A percentile compares a stretch with the other conserved stretches of the same genome.
These are phyloP conservation scores for Chlamydomonas incerta DNA, from an alignment of 139 green algal species.

Conservation along the genomic window DNA sequence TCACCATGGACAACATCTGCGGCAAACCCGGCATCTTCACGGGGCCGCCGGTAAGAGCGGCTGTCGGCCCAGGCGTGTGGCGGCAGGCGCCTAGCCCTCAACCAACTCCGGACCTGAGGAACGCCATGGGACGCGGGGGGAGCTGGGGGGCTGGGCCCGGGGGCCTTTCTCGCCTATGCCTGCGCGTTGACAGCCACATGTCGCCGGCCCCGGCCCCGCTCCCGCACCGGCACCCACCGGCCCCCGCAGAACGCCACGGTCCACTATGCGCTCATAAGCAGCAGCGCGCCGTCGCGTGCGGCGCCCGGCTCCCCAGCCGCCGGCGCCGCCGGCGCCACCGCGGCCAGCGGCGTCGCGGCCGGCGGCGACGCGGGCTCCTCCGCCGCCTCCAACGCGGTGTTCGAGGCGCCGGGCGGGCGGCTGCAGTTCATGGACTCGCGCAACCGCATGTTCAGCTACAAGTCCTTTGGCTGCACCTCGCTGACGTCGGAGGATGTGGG, in stretches of 20 bases:
- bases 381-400: neutral
- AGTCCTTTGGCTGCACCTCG: conserved; percentile 23
- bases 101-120: too few species aligned
- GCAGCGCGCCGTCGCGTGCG: neutral
- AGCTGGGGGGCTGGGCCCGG: neutral
- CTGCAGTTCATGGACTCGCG: neutral
- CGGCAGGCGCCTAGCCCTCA: too few species aligned
- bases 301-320: neutral
- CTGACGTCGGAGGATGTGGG: conserved; percentile 3
- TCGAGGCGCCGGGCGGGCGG: too few species aligned
- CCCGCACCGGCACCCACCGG: too few species aligned
- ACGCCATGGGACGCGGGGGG: neutral
- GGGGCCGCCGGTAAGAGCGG: too few species aligned
- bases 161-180: too few species aligned
- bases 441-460: conserved; percentile 13
- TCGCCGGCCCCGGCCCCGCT: too few species aligned
- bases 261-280: conserved; percentile 2
- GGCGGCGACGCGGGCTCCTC: too few species aligned
- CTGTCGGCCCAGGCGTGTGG: too few species aligned
- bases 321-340: neutral
- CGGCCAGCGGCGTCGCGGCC: neutral
- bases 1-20: neutral
- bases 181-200: too few species aligned
- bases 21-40: too few species aligned
- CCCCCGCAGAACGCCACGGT: neutral